phyloP scores from a whole-genome alignment of 495 filamentous ascomycete species.

The Penicillium pulvis region DNA sequence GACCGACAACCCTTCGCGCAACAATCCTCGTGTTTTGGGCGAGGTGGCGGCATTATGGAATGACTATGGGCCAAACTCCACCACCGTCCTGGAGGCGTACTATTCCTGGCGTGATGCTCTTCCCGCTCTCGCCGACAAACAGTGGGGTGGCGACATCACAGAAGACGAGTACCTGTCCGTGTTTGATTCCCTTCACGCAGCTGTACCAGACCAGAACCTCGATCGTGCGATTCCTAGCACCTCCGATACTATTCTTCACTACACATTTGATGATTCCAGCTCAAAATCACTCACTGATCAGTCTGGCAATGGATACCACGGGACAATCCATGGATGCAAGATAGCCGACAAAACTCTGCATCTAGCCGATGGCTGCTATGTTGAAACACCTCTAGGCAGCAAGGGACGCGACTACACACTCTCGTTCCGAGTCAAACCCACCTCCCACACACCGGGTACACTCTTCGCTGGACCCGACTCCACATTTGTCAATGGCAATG shows the following conservation, averaged over 20 bases:
- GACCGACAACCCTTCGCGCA: slow-evolving; percentile 44
- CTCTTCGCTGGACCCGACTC: slow-evolving; percentile 48
- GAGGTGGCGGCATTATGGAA: slow-evolving; percentile 52
- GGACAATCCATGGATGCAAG: slow-evolving; percentile 32
- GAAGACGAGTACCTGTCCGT: slow-evolving; percentile 39
- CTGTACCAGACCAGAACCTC: slow-evolving; percentile 49
- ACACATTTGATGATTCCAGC: slow-evolving; percentile 24
- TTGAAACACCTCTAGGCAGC: slow-evolving; percentile 45
- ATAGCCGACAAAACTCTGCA: slow-evolving; percentile 26
- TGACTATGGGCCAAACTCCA: slow-evolving; percentile 51
- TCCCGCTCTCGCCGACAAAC: slow-evolving; percentile 55
- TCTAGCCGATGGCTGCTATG: slow-evolving; percentile 32
- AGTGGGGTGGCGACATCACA: slow-evolving; percentile 52
- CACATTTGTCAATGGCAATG: slow-evolving; percentile 40
- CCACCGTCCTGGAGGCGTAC: slow-evolving; percentile 49
- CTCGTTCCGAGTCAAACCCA: slow-evolving; percentile 40
- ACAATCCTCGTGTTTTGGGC: slow-evolving; percentile 44
- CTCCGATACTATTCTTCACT: slow-evolving; percentile 43
- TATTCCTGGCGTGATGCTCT: slow-evolving; percentile 50
- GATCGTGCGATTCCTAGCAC: slow-evolving; percentile 44
- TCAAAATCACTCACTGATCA: slow-evolving; percentile 29
- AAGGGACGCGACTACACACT: slow-evolving; percentile 55
- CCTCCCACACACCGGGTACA: slow-evolving; percentile 28
- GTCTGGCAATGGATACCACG: slow-evolving; percentile 51
- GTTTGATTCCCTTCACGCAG: slow-evolving; percentile 38